A percentile compares a stretch with the other conserved stretches of the same genome.
phyloP scores from a whole-genome alignment of 2,329 filamentous ascomycete species.

The Nemania serpens region DNA sequence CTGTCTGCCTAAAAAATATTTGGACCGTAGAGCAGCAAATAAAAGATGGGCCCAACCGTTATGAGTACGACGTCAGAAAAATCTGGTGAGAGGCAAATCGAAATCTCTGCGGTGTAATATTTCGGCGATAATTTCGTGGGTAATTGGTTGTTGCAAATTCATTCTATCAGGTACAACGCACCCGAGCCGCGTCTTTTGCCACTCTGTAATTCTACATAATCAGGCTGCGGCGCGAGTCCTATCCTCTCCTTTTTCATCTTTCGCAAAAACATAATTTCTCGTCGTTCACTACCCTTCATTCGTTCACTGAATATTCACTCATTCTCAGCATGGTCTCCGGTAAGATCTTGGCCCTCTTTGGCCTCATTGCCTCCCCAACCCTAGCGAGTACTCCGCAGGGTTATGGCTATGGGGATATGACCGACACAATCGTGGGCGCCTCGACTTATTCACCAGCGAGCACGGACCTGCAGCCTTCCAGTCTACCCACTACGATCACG shows the following conservation, averaged over 20 bases:
- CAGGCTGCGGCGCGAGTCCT: background rate
- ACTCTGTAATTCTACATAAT: constrained; percentile 4
- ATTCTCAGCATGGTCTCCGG: constrained; percentile 16
- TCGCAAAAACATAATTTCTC: too few relatives aligned
- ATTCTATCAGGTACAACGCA: constrained; percentile 2
- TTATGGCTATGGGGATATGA: constrained; percentile 22
- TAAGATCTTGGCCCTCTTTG: constrained; percentile 1
- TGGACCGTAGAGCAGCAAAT: constrained; percentile 13
- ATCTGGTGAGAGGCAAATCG: background rate
- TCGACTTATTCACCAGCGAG: constrained; percentile 1
- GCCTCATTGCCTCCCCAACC: constrained; percentile 10
- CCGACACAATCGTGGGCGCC: constrained; percentile 5
- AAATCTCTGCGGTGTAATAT: background rate
- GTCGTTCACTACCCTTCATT: constrained; percentile 4
- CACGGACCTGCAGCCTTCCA: background rate
- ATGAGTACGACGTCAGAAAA: constrained; percentile 21
- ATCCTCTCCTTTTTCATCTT: too few relatives aligned
- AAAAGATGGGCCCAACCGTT: constrained; percentile 22
- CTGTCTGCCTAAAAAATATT: background rate
- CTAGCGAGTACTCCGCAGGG: constrained; percentile 15
- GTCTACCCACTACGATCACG: constrained; percentile 16
- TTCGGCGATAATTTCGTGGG: background rate
- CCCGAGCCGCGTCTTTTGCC: background rate
- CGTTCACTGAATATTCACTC: constrained; percentile 15
- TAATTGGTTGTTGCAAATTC: constrained; percentile 7